Base-by-base conservation (phyloP, 1,139 yeast genomes). In the Wickerhamomyces sp. region DNA sequence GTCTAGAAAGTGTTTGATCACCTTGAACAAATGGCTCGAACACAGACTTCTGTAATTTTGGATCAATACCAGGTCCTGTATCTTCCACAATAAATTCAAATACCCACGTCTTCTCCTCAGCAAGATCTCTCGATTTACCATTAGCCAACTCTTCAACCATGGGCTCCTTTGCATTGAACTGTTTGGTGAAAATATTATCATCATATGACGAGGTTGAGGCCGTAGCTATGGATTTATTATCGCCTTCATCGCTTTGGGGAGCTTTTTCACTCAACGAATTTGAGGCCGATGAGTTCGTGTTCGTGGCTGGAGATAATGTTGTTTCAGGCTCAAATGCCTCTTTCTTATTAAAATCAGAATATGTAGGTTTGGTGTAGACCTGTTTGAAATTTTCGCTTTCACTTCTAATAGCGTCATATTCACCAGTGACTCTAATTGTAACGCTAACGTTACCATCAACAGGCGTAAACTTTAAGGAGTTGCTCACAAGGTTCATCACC, bases 1-100 rank as follows among this genome's bases (percentile, higher is more conserved):
- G 86, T 59, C 96, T 72, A 3, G 95, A 84, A 28, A 90, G 70
- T 0, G 97, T 89, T 61, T 90, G 97, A 55, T 92, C 97, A 33
- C 97, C 97, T 63, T 90, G 98, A 25, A 88, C 88, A 65, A 92
- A 92, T 3, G 97, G 97, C 57, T 92, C 97, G 63, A 92, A 92
- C 1, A 92, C 92, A 48, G 83, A 81, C 35, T 82, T 83, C 54
- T 87, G 94, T 40, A 86, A 65, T 1, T 80, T 76, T 15, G 83
- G 81, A 35, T 84, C 89, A 38, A 92, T 88, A 45, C 97, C 98
- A 0, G 96, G 88, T 5, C 98, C 98, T 0, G 94, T 84, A 60
- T 92, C 98, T 27, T 74, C 73, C 8, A 92, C 96, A 45, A 80
- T 81, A 36, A 90, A 74, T 54, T 84, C 85, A 39, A 85, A 61